phyloP scores from a whole-genome alignment of 345 rosid genomes.

The Trapa incisa region DNA sequence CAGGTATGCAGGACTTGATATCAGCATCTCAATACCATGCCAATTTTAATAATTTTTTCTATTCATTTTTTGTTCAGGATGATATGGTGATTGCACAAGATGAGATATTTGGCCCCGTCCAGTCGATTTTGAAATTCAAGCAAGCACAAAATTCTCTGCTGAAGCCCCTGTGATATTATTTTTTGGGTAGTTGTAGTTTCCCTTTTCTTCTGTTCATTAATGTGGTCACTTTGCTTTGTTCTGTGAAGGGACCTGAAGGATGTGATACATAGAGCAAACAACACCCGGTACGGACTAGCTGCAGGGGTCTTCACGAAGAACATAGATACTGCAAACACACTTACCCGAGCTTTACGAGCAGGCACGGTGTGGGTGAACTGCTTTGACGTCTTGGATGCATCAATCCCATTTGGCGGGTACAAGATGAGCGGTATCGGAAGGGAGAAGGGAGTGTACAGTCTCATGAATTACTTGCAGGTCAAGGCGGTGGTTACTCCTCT shows the following conservation, averaged over 20 bases:
- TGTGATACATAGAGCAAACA: conserved; percentile 57
- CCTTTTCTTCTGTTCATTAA: not conserved
- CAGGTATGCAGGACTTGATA: not conserved
- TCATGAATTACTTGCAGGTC: conserved; percentile 69
- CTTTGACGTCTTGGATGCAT: conserved; percentile 63
- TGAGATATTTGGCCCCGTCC: conserved; percentile 95
- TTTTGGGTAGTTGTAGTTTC: not conserved
- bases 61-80: conserved; percentile 32
- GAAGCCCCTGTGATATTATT: not conserved
- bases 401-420: conserved; percentile 87
- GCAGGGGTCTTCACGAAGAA: conserved; percentile 76
- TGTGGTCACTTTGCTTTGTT: not conserved
- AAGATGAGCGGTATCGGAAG: conserved; percentile 91
- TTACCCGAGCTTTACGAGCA: conserved; percentile 52
- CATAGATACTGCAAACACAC: conserved; percentile 61
- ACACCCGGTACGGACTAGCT: conserved; percentile 52
- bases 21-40: not conserved
- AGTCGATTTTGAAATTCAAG: conserved; percentile 82
- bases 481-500: conserved; percentile 83
- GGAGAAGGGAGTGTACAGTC: conserved; percentile 79
- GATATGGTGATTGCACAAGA: conserved; percentile 84
- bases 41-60: not conserved
- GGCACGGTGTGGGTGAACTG: conserved; percentile 85
- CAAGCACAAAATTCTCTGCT: conserved; percentile 20
- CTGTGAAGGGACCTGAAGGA: conserved; percentile 51